Conservation (phyloP, 169 alveolate species). For the Plasmodium gaboni region DNA sequence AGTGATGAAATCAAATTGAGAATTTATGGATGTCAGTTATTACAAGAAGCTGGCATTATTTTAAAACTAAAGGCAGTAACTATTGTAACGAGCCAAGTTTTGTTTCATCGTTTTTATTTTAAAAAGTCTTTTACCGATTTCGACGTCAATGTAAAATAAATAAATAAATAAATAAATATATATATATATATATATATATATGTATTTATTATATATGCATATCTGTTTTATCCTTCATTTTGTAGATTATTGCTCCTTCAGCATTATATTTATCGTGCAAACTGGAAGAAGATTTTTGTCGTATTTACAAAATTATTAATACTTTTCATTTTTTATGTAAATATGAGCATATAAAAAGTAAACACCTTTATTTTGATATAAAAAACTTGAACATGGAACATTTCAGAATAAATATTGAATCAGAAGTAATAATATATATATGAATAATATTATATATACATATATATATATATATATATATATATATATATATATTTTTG, state of each 20-base stretch:
- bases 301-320: slow-evolving; percentile 87
- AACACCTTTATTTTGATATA: slow-evolving; percentile 65
- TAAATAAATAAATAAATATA: neutral
- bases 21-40: slow-evolving; percentile 76
- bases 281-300: slow-evolving; percentile 91
- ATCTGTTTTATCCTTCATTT: neutral
- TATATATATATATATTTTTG: neutral
- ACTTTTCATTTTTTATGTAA: slow-evolving; percentile 84
- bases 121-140: slow-evolving; percentile 87
- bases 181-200: slow-evolving; percentile 9
- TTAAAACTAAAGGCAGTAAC: slow-evolving; percentile 91
- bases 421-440: slow-evolving; percentile 14
- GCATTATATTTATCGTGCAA: slow-evolving; percentile 91
- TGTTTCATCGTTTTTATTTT: slow-evolving; percentile 91
- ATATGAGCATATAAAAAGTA: slow-evolving; percentile 67
- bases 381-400: slow-evolving; percentile 52
- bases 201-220: slow-evolving; percentile 3
- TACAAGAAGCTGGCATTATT: slow-evolving; percentile 91
- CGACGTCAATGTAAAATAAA: slow-evolving; percentile 84
- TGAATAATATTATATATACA: neutral
- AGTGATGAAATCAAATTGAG: slow-evolving; percentile 61
- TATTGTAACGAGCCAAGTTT: slow-evolving; percentile 90
- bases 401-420: slow-evolving; percentile 57
- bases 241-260: slow-evolving; percentile 89
- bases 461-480: neutral